phyloP scores from a whole-genome alignment of 768 basidiomycete species.

The Mycena epipterygia region DNA sequence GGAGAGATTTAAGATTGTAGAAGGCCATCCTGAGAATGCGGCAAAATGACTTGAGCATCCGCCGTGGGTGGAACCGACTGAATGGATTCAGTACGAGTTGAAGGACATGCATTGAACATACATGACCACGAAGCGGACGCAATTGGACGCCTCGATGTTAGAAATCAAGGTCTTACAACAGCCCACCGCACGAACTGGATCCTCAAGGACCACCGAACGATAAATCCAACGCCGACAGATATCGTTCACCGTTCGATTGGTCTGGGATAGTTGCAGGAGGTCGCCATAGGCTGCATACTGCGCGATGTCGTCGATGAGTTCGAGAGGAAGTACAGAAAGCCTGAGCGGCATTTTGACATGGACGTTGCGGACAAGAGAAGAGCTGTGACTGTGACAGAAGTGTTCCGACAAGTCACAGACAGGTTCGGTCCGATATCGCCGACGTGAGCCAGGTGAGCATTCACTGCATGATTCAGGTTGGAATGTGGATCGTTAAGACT shows the following conservation, averaged over 20 bases:
- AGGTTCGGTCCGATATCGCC: too few relatives aligned
- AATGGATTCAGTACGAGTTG: background rate
- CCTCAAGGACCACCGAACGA: background rate
- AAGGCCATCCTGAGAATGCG: background rate
- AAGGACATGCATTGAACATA: background rate
- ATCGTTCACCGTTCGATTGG: background rate
- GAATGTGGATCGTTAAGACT: too few relatives aligned
- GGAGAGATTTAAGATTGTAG: background rate
- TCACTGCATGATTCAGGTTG: too few relatives aligned
- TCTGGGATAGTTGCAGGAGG: background rate
- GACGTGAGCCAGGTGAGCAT: too few relatives aligned
- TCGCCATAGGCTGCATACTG: background rate
- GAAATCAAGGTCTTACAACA: constrained; percentile 9
- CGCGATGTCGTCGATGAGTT: background rate
- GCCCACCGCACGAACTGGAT: background rate
- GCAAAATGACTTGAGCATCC: background rate
- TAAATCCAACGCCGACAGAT: constrained; percentile 6
- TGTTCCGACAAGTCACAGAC: too few relatives aligned
- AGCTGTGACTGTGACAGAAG: too few relatives aligned
- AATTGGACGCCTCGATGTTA: background rate
- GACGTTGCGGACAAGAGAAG: background rate
- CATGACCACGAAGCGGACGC: background rate
- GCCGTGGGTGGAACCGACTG: background rate
- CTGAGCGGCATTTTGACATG: background rate
- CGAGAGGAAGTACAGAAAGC: background rate